Conservation (phyloP, 1,139 yeast species). For the Pichia sp. region DNA sequence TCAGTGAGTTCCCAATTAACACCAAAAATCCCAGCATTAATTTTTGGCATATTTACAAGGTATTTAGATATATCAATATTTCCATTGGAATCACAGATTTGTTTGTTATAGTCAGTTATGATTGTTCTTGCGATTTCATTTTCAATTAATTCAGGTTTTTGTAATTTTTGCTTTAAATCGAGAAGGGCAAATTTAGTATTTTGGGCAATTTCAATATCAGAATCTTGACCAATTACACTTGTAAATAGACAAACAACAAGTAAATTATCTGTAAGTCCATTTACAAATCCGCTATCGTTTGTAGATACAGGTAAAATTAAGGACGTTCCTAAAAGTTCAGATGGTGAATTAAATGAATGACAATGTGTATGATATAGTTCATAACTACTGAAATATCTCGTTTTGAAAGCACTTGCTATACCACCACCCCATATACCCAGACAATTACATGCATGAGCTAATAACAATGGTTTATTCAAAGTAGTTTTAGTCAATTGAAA, state of each 20-base stretch:
- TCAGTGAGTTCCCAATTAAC: constrained; percentile 77
- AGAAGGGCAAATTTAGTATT: constrained; percentile 44
- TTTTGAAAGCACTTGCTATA: constrained; percentile 50
- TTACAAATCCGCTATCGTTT: constrained; percentile 30
- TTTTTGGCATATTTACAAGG: constrained; percentile 58
- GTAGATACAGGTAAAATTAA: constrained; percentile 37
- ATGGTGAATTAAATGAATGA: constrained; percentile 27
- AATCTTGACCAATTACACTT: constrained; percentile 41
- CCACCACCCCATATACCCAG: constrained; percentile 85
- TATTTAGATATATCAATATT: constrained; percentile 1
- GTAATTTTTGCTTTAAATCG: constrained; percentile 40
- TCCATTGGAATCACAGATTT: not conserved
- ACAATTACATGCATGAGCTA: constrained; percentile 77
- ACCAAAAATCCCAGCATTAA: constrained; percentile 71
- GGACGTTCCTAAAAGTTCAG: constrained; percentile 47
- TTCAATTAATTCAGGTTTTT: constrained; percentile 13
- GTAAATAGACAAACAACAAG: constrained; percentile 64
- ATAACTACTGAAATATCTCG: constrained; percentile 46
- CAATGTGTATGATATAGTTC: constrained; percentile 45
- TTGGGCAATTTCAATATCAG: constrained; percentile 39
- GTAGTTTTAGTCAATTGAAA: constrained; percentile 34
- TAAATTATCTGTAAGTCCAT: constrained; percentile 26
- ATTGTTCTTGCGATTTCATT: constrained; percentile 8
- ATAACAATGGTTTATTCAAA: constrained; percentile 30
- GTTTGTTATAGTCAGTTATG: not conserved